Evolutionary conservation across 2,329 filamentous ascomycete species (phyloP).

Genomic region (Pleurostoma richardsiae): DNA sequence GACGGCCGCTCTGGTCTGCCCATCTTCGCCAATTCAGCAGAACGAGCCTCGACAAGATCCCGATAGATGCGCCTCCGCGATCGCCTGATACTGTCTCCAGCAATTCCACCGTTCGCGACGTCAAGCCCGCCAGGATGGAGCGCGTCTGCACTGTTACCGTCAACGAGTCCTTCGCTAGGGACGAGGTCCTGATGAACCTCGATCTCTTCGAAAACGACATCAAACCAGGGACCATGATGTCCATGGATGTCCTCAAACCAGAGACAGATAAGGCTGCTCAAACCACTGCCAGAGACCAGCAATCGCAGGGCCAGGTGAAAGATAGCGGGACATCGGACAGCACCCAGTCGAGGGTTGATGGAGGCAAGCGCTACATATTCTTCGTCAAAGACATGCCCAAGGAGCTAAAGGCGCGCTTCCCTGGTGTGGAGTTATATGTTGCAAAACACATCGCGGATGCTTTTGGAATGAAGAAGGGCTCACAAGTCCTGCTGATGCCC

Average conservation of each 20-base stretch:
- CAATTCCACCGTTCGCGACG: constrained; percentile 38
- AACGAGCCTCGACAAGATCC: constrained; percentile 38
- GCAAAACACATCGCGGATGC: constrained; percentile 72
- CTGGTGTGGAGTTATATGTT: constrained; percentile 67
- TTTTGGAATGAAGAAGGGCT: constrained; percentile 75
- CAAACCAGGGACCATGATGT: constrained; percentile 64
- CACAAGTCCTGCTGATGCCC: constrained; percentile 59
- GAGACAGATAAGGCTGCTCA: constrained; percentile 23
- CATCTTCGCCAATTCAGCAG: constrained; percentile 49
- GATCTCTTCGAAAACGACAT: constrained; percentile 62
- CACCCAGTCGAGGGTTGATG: constrained; percentile 19
- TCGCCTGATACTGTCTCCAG: constrained; percentile 47
- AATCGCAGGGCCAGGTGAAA: constrained; percentile 8
- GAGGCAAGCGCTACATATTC: constrained; percentile 57
- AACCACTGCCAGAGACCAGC: constrained; percentile 9
- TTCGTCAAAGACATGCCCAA: constrained; percentile 66
- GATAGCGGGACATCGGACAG: constrained; percentile 12
- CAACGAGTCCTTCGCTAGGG: constrained; percentile 70
- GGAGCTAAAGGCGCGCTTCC: constrained; percentile 60
- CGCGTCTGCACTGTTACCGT: constrained; percentile 49
- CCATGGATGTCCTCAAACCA: constrained; percentile 57
- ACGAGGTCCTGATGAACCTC: constrained; percentile 76
- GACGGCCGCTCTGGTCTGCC: constrained; percentile 44
- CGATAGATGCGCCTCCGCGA: constrained; percentile 26
- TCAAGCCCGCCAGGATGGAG: constrained; percentile 26